Evolutionary conservation across 2,329 filamentous ascomycete genomes (phyloP), one percentile per base, ranked within the genome.

Genomic region (Emydomyces testavorans): DNA sequence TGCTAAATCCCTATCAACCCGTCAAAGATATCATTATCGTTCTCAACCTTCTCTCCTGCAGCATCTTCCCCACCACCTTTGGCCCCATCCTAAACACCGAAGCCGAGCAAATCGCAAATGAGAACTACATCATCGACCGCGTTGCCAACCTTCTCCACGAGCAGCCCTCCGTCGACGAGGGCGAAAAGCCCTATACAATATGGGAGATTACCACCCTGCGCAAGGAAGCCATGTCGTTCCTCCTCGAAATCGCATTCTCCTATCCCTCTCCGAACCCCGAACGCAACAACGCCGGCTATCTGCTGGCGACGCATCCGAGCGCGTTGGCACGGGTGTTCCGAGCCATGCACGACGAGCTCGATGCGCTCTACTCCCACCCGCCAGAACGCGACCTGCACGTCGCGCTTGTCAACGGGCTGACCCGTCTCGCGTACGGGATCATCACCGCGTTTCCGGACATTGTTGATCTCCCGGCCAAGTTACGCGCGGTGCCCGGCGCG

Each of bases 241-340:
- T 73, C n/a, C 62, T 64, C 18, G 58, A 58, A 21, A 54, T 73
- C 13, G 65, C 63, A 7, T 68, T 70, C 52, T 65, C 65, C 29
- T 58, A 61, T 3, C 56, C 56, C 1, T 50, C 54, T 2, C 74
- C 85, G 2, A 77, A 82, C 15, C 85, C 80, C 56, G 79, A 83
- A 51, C 66, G 64, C 18, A 72, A 76, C 47, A 69, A 76, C 44
- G 77, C 80, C 20, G 70, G 78, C 42, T 61, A 71, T 20, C 76
- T 83, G 38, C 73, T 95, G 6, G 83, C 82, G 0, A 67, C 70
- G 4, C 83, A 92, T 61, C 74, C 76, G 2, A 77, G 75, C 34
- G 79, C 80, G 10, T 77, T 94, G 13, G 86, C 85, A 1, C 78
- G 85, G 2, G 68, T 94, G 0, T 80, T 93, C 21, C 77, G 79